phyloP scores from a whole-genome alignment of 2,329 filamentous ascomycete genomes.

The Colletotrichum lentis region DNA sequence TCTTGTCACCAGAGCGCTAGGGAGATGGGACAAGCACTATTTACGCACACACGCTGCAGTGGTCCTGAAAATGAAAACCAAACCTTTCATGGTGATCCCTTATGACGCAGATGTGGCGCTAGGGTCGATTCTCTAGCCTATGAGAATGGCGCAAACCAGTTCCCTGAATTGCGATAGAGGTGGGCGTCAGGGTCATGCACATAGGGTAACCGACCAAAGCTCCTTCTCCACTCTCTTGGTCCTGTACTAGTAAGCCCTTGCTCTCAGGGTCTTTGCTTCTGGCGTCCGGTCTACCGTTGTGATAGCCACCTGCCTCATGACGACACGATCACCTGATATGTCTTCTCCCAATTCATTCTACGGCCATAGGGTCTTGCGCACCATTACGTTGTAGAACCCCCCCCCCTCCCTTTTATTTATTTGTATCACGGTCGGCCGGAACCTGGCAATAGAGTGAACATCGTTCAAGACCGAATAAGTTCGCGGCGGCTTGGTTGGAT shows the following conservation, averaged over 20 bases:
- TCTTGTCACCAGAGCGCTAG: neutral
- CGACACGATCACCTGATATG: too few relatives aligned
- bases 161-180: neutral
- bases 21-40: neutral
- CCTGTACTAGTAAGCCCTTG: too few relatives aligned
- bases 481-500: neutral
- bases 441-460: neutral
- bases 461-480: neutral
- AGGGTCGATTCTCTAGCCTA: neutral
- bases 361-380: neutral
- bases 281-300: too few relatives aligned
- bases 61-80: neutral
- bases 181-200: neutral
- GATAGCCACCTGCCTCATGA: neutral
- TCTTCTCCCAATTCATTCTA: too few relatives aligned
- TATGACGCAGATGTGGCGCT: slow-evolving; percentile 22
- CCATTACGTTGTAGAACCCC: neutral
- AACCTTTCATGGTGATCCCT: slow-evolving; percentile 16
- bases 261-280: too few relatives aligned
- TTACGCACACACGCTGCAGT: neutral
- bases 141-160: neutral
- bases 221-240: neutral
- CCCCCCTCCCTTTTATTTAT: too few relatives aligned
- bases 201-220: slow-evolving; percentile 1
- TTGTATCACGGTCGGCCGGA: neutral